Base-by-base conservation (phyloP, 1,139 yeast genomes). In the Sugiyamaella pinicola region DNA sequence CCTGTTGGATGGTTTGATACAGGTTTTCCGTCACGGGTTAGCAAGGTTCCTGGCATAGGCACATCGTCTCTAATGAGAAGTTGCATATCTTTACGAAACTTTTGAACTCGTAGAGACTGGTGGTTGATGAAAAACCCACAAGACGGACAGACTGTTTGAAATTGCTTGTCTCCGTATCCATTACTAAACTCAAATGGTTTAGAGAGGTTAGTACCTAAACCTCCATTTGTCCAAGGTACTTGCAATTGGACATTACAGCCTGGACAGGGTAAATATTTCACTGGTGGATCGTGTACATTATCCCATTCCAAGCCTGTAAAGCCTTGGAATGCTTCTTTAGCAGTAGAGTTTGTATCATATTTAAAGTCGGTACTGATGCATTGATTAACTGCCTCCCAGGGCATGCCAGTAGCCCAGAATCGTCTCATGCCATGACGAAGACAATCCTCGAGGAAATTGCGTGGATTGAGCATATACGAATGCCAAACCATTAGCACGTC, bases 401-500 rank as follows among this genome's bases (percentile, higher is more conserved):
- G 76, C 49, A 71, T 63, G 0, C 71, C 70, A 47, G 57, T 61
- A 17, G 55, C 53, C 47, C 67, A 64, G 54, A 73, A 63, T 50
- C 58, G 52, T 17, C 55, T 40, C 44, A 67, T 62, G 15, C 66
- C 59, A 51, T 65, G 64, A 26, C 74, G 64, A 10, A 60, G 51
- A 34, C 69, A 66, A 24, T 66, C 67, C 44, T 72, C 75, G 53
- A 70, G 67, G 51, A 61, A 68, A 0, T 69, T 56, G 24, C 59
- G 58, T 1, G 74, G 74, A 45, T 68, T 69, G 51, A 71, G 59
- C 57, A 69, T 54, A 51, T 68, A 68, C 3, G 73, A 57, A 58
- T 75, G 77, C 78, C 78, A 75, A 1, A 74, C 74, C 71, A 74
- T 65, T 8, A 74, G 50, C 4, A 74, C 69, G 55, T 74, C 78